These are phyloP conservation scores for Citrullus colocynthis DNA, from an alignment of 306 rosid species.

Conservation along the genomic window DNA sequence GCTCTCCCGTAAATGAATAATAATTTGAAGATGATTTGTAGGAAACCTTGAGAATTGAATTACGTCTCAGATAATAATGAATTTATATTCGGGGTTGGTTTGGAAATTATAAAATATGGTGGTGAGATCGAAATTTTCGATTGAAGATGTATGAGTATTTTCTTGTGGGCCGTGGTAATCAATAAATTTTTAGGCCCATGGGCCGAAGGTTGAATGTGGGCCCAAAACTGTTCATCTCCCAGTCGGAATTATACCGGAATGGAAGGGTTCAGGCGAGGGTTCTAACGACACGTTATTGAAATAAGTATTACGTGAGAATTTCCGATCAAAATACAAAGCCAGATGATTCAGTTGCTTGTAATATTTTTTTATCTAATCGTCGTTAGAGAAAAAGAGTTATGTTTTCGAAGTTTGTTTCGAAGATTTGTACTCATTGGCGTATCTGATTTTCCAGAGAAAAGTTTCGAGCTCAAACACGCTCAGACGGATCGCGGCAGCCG, in stretches of 20 bases:
- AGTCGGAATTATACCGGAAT: background rate
- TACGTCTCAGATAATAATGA: background rate
- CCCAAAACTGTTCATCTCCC: background rate
- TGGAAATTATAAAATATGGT: too few relatives aligned
- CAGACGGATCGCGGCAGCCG: conserved; percentile 25
- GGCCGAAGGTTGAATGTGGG: background rate
- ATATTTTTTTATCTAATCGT: background rate
- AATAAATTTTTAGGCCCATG: background rate
- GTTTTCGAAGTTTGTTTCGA: background rate
- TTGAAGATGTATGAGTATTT: background rate
- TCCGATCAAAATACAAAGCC: background rate
- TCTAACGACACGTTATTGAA: background rate
- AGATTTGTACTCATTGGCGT: background rate
- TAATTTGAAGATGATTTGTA: too few relatives aligned
- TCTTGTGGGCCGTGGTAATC: background rate
- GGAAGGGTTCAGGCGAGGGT: background rate
- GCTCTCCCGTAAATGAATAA: too few relatives aligned
- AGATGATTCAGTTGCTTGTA: conserved; percentile 35
- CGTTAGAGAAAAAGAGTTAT: background rate
- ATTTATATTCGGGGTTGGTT: too few relatives aligned
- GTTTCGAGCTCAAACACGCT: conserved; percentile 9
- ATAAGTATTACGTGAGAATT: background rate
- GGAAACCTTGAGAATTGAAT: too few relatives aligned
- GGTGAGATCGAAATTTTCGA: too few relatives aligned
- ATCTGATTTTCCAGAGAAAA: conserved; percentile 25